Percentiles rank a stretch among this genome's conserved stretches.
phyloP scores from a whole-genome alignment of 1,139 yeast species.

The Zygotorulaspora mrakii region DNA sequence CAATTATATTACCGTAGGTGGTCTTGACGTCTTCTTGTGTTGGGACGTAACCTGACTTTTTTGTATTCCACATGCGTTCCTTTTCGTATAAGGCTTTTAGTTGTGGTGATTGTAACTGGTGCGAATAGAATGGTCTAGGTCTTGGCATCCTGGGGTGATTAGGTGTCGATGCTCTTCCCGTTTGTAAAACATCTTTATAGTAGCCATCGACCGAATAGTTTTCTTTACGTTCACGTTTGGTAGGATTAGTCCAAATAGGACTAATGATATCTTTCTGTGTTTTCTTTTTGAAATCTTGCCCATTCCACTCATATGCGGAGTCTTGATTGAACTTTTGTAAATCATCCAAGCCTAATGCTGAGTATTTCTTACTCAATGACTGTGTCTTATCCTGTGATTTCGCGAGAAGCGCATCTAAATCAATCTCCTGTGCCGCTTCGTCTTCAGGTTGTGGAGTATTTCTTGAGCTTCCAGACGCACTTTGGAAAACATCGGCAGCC shows the following conservation, averaged over 20 bases:
- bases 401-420: slow-evolving; percentile 73
- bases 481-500: slow-evolving; percentile 78
- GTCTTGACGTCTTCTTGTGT: slow-evolving; percentile 39
- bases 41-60: slow-evolving; percentile 35
- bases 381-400: slow-evolving; percentile 82
- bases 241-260: slow-evolving; percentile 62
- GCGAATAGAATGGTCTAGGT: slow-evolving; percentile 62
- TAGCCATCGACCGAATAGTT: slow-evolving; percentile 76
- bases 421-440: slow-evolving; percentile 49
- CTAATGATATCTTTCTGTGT: slow-evolving; percentile 43
- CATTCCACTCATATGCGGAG: slow-evolving; percentile 84
- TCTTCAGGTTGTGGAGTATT: slow-evolving; percentile 38
- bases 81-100: slow-evolving; percentile 60
- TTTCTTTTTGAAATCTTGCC: slow-evolving; percentile 72
- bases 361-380: slow-evolving; percentile 70
- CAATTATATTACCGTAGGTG: slow-evolving; percentile 38
- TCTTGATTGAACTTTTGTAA: slow-evolving; percentile 67
- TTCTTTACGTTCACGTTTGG: slow-evolving; percentile 74
- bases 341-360: slow-evolving; percentile 84
- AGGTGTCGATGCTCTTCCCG: slow-evolving; percentile 54
- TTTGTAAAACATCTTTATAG: slow-evolving; percentile 71
- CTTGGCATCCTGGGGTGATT: slow-evolving; percentile 63
- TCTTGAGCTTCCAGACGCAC: slow-evolving; percentile 23
- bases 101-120: slow-evolving; percentile 65
- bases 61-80: slow-evolving; percentile 49